phyloP scores from a whole-genome alignment of 257 asterid species.

The Coffea canephora region DNA sequence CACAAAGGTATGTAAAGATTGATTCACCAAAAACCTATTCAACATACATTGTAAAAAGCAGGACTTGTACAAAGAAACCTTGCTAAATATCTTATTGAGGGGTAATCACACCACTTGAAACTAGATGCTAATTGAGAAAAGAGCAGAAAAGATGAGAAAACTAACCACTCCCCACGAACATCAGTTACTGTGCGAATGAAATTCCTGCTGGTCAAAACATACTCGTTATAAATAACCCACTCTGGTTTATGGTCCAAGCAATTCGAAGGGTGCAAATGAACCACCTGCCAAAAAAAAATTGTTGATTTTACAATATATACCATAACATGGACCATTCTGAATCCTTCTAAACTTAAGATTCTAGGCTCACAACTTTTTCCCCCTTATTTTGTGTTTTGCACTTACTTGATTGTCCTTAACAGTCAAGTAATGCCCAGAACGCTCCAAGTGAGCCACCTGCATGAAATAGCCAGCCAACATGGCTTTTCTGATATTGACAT shows the following conservation, averaged over 20 bases:
- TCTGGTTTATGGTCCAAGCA: slow-evolving; percentile 96
- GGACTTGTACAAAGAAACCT: not conserved
- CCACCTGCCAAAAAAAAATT: slow-evolving; percentile 46
- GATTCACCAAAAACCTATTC: not conserved
- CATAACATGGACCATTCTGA: not conserved
- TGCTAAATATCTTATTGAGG: not conserved
- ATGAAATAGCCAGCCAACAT: slow-evolving; percentile 99
- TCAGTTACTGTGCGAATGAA: slow-evolving; percentile 94
- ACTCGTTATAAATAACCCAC: slow-evolving; percentile 94
- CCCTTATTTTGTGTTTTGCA: not conserved
- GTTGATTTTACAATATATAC: not conserved
- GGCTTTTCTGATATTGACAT: slow-evolving; percentile 89
- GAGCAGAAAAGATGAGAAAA: not conserved
- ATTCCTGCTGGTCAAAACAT: slow-evolving; percentile 88
- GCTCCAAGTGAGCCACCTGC: slow-evolving; percentile 99
- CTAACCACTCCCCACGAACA: slow-evolving; percentile 94
- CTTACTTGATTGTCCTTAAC: slow-evolving; percentile 95
- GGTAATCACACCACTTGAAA: not conserved
- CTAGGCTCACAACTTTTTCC: not conserved
- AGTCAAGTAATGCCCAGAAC: slow-evolving; percentile 83
- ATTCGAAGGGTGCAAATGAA: slow-evolving; percentile 91
- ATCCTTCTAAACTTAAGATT: too few relatives aligned
- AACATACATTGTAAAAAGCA: not conserved
- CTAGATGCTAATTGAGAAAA: not conserved
- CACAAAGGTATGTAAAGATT: not conserved